Evolutionary conservation across 768 basidiomycete genomes (phyloP).

Genomic region (Tulasnella calospora): DNA sequence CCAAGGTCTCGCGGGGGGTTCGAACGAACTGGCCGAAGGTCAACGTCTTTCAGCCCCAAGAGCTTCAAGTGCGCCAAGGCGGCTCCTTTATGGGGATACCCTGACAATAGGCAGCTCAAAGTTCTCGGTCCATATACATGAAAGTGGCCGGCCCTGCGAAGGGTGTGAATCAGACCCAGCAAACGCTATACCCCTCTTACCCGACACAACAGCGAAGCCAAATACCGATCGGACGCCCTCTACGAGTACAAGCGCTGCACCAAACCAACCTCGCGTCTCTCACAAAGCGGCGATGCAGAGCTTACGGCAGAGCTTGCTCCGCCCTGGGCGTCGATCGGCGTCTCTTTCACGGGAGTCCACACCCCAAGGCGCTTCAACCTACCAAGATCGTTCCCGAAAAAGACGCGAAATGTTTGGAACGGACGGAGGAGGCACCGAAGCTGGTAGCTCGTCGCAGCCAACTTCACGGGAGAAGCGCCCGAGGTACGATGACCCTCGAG

Average conservation of each 20-base stretch:
- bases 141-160: conserved; percentile 54
- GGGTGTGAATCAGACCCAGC: conserved; percentile 41
- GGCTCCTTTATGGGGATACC: conserved; percentile 57
- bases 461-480: background rate
- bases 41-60: conserved; percentile 57
- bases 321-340: background rate
- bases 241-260: conserved; percentile 51
- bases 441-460: background rate
- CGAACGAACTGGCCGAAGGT: conserved; percentile 16
- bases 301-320: conserved; percentile 59
- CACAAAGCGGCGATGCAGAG: conserved; percentile 59
- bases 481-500: background rate
- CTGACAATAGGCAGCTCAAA: conserved; percentile 66
- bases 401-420: background rate
- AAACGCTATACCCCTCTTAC: background rate
- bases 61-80: conserved; percentile 62
- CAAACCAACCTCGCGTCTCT: conserved; percentile 34
- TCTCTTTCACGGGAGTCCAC: background rate
- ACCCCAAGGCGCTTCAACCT: background rate
- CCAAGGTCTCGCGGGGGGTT: conserved; percentile 29
- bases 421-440: background rate
- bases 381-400: conserved; percentile 10
- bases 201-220: background rate
- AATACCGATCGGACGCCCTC: background rate
- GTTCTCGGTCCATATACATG: conserved; percentile 67